Conservation (phyloP, 2,329 filamentous ascomycete species). For the Alternaria sp. region DNA sequence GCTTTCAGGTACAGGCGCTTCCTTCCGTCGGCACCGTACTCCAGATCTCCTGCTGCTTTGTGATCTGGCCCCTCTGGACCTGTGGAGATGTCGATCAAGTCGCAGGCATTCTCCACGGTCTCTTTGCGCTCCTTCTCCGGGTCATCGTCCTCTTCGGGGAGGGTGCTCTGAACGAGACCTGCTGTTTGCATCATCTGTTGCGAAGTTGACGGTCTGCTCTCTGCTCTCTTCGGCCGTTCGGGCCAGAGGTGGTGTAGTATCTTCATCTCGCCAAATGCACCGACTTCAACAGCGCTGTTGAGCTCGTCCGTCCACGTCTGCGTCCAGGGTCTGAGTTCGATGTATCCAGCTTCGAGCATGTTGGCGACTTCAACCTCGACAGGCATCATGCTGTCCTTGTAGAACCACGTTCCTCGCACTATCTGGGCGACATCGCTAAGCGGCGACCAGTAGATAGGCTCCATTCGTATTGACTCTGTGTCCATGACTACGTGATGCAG, state of each 20-base stretch:
- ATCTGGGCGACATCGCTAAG: slow-evolving; percentile 87
- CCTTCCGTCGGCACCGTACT: slow-evolving; percentile 53
- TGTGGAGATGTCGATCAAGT: slow-evolving; percentile 56
- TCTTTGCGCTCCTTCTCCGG: slow-evolving; percentile 53
- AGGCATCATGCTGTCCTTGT: slow-evolving; percentile 91
- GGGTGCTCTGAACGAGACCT: slow-evolving; percentile 39
- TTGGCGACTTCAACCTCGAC: slow-evolving; percentile 87
- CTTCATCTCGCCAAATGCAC: slow-evolving; percentile 88
- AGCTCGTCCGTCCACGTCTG: slow-evolving; percentile 93
- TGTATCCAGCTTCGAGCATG: slow-evolving; percentile 88
- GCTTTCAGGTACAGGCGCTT: slow-evolving; percentile 72
- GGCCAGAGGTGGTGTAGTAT: slow-evolving; percentile 85
- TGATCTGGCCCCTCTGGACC: slow-evolving; percentile 55
- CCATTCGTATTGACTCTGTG: slow-evolving; percentile 69
- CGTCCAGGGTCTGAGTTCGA: slow-evolving; percentile 85
- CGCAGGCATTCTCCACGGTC: slow-evolving; percentile 53
- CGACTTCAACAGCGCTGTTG: slow-evolving; percentile 87
- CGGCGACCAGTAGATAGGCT: slow-evolving; percentile 97
- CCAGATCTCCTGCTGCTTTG: slow-evolving; percentile 54
- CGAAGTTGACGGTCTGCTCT: slow-evolving; percentile 52
- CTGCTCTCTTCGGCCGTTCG: slow-evolving; percentile 62
- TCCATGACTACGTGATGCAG: slow-evolving; percentile 88
- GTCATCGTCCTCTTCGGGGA: slow-evolving; percentile 47
- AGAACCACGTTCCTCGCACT: slow-evolving; percentile 93
- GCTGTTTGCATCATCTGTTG: slow-evolving; percentile 38